Evolutionary conservation across 1,284 basidiomycete species (phyloP), one percentile per base, ranked within the genome.

Genomic region (Paramarasmius palmivorus): DNA sequence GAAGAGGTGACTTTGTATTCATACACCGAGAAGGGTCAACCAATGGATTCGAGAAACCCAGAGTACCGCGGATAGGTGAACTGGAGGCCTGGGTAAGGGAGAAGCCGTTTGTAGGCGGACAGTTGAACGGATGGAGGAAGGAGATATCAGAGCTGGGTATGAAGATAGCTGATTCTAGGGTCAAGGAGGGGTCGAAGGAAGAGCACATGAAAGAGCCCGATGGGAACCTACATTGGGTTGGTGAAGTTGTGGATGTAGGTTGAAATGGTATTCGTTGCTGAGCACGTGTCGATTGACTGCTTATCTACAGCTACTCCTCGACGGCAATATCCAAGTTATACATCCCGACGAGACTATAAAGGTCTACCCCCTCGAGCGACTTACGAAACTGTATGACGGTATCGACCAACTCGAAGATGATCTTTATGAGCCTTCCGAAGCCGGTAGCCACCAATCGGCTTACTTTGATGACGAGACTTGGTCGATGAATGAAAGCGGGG

Each of bases 1-100:
- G 85, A 45, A 79, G 90, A 20, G 92, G 93, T 10, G 92, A 95
- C 63, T 83, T 86, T 55, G 92, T 97, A 15, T 86, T 98, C 59
- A 77, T 95, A 52, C 87, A 91, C 68, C 71, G 71, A 7, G 76
- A 78, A 57, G 84, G 81, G 17, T 73, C 74, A 26, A 84, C 80
- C 14, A 93, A 92, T 63, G 90, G 90, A n/a, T 78, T 78, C 32
- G 65, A 75, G 36, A 66, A 73, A 10, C 88, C 90, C 2, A 73
- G 77, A 56, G 84, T 93, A 44, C 90, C 92, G 4, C 77, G 79
- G 50, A 87, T 93, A 36, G 91, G 91, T 26, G 91, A 93, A 67
- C 67, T 91, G 23, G 92, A 93, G 65, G 68, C 77, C 25, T 90
- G 89, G 86, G 85, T 90, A 20, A 81, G 83, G 44, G 85, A 91